Conservation (phyloP, 1,284 basidiomycete species). For the Dichomitus squalens region DNA sequence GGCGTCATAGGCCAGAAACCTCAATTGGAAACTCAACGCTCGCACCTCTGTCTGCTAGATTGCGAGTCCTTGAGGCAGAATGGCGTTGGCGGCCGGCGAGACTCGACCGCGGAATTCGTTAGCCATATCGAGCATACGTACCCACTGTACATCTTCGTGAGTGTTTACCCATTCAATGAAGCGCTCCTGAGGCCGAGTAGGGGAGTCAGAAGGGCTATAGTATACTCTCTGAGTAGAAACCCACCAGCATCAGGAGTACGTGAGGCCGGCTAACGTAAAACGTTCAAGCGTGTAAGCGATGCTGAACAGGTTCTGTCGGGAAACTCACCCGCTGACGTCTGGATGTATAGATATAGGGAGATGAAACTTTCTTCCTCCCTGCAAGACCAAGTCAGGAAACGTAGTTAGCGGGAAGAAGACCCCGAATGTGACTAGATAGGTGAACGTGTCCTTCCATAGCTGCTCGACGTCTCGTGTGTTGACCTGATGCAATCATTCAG, state of each 20-base stretch:
- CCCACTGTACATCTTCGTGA: constrained; percentile 73
- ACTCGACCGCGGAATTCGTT: constrained; percentile 51
- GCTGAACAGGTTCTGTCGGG: neutral
- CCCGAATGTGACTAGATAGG: constrained; percentile 47
- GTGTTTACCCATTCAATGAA: constrained; percentile 81
- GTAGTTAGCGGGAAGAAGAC: neutral
- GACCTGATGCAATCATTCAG: constrained; percentile 43
- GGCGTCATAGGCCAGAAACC: too few relatives aligned
- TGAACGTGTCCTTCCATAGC: constrained; percentile 78
- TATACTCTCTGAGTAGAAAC: constrained; percentile 14
- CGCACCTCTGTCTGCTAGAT: too few relatives aligned
- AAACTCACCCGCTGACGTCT: constrained; percentile 69
- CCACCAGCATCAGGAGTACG: constrained; percentile 71
- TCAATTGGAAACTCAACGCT: too few relatives aligned
- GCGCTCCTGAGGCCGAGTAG: constrained; percentile 48
- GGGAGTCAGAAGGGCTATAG: neutral
- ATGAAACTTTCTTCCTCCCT: constrained; percentile 75
- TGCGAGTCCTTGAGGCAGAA: too few relatives aligned
- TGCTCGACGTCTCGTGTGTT: constrained; percentile 70
- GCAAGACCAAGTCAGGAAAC: neutral
- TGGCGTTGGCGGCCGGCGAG: too few relatives aligned
- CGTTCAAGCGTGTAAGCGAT: neutral
- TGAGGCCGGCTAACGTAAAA: constrained; percentile 40
- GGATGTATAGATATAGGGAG: constrained; percentile 76
- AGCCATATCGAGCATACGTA: constrained; percentile 71